Percentiles rank a stretch among this genome's conserved stretches.
phyloP scores from a whole-genome alignment of 2,329 filamentous ascomycete genomes.

The Exophiala bonariae region DNA sequence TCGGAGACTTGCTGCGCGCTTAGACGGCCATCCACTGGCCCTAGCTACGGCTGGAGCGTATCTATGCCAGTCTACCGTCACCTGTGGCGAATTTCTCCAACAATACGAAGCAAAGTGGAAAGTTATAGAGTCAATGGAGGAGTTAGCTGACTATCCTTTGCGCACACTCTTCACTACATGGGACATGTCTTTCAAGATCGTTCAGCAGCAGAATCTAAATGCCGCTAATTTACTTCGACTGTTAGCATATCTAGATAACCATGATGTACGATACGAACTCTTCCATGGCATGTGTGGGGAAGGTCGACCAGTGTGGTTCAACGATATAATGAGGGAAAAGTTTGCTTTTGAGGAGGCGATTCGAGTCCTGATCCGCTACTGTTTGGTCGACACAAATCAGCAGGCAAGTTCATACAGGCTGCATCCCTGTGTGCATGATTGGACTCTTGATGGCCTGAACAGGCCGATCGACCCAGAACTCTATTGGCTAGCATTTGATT shows the following conservation, averaged over 20 bases:
- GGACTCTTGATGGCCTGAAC: conserved; percentile 19
- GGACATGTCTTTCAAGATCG: conserved; percentile 16
- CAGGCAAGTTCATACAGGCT: conserved; percentile 11
- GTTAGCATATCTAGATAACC: conserved; percentile 47
- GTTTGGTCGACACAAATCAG: conserved; percentile 13
- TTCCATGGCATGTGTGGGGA: conserved; percentile 25
- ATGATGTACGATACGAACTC: conserved; percentile 49
- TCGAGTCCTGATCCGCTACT: conserved; percentile 12
- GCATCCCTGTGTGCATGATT: conserved; percentile 24
- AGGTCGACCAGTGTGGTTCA: conserved; percentile 28
- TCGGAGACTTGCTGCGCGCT: conserved; percentile 32
- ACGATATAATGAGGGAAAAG: background rate
- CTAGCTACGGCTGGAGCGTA: conserved; percentile 50
- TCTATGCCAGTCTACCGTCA: conserved; percentile 39
- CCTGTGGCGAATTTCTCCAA: conserved; percentile 40
- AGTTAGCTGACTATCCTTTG: conserved; percentile 15
- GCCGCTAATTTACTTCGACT: conserved; percentile 40
- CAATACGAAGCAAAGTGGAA: conserved; percentile 42
- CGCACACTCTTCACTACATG: conserved; percentile 25
- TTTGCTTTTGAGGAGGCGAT: conserved; percentile 15
- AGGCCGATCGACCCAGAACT: conserved; percentile 1
- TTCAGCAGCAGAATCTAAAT: conserved; percentile 13
- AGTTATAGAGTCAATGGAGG: conserved; percentile 1
- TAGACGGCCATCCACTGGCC: conserved; percentile 50
- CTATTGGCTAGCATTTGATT: conserved; percentile 18